Conservation (phyloP, 2,329 filamentous ascomycete genomes). For the Tolypocladium cylindrosporum region DNA sequence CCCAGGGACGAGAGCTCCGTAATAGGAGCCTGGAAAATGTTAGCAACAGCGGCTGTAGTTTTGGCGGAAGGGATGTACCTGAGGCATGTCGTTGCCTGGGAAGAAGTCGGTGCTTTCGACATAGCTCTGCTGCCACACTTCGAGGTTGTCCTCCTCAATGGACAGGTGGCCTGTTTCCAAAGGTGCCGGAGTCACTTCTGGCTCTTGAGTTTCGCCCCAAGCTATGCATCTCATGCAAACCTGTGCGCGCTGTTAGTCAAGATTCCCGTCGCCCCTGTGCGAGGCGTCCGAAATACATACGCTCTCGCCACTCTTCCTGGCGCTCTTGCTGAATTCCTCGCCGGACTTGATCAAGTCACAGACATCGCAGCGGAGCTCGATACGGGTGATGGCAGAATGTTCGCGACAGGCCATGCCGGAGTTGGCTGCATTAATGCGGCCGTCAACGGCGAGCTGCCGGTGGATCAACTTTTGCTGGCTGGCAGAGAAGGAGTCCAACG, state of each 20-base stretch:
- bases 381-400: constrained; percentile 14
- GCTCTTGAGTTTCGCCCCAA: constrained; percentile 26
- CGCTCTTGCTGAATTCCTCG: constrained; percentile 19
- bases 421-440: constrained; percentile 15
- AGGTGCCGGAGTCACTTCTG: constrained; percentile 15
- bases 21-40: constrained; percentile 13
- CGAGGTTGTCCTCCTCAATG: constrained; percentile 13
- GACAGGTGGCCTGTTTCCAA: constrained; percentile 23
- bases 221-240: constrained; percentile 23
- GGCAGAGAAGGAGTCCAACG: constrained; percentile 19
- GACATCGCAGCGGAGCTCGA: constrained; percentile 19
- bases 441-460: constrained; percentile 4
- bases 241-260: constrained; percentile 11
- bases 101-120: constrained; percentile 15
- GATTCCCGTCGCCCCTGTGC: background rate
- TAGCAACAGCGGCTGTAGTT: background rate
- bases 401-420: constrained; percentile 26
- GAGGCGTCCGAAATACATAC: constrained; percentile 13
- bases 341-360: constrained; percentile 17
- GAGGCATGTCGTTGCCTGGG: constrained; percentile 7
- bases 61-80: constrained; percentile 7
- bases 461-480: constrained; percentile 19
- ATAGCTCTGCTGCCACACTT: constrained; percentile 6
- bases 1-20: constrained; percentile 12
- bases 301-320: constrained; percentile 14